A percentile compares a stretch with the other conserved stretches of the same genome.
Conservation (phyloP, 768 basidiomycete genomes). For the Coprinopsis sp. region DNA sequence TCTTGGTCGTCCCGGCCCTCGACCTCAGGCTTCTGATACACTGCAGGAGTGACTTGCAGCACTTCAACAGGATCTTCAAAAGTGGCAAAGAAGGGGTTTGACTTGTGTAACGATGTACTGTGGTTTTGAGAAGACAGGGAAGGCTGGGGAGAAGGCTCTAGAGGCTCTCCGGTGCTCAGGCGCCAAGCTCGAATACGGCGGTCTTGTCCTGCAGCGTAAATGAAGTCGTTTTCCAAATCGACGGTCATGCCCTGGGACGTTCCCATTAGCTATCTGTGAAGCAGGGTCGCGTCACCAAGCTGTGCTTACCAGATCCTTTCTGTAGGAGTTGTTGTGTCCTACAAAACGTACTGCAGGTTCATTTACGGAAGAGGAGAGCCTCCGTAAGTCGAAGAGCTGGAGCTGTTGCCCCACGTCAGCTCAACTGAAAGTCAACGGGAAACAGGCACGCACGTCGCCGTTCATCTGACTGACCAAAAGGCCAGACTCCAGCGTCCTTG, state of each 20-base stretch:
- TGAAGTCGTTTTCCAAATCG: slow-evolving; percentile 50
- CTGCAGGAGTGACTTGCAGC: slow-evolving; percentile 46
- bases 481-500: slow-evolving; percentile 7
- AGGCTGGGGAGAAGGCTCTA: slow-evolving; percentile 22
- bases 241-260: slow-evolving; percentile 51
- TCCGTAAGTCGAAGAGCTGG: slow-evolving; percentile 60
- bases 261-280: no score
- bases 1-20: slow-evolving; percentile 2
- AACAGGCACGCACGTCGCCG: slow-evolving; percentile 41
- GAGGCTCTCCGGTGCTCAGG: slow-evolving; percentile 44
- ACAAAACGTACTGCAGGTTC: slow-evolving; percentile 42
- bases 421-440: neutral
- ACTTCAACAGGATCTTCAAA: slow-evolving; percentile 39
- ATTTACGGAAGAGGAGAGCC: slow-evolving; percentile 25
- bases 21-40: neutral
- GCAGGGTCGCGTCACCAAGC: neutral
- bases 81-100: slow-evolving; percentile 27
- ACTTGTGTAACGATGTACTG: slow-evolving; percentile 1
- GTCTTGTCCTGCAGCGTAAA: slow-evolving; percentile 72
- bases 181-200: slow-evolving; percentile 65
- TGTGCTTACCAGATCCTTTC: slow-evolving; percentile 44
- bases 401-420: slow-evolving; percentile 34
- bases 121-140: neutral
- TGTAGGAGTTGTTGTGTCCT: slow-evolving; percentile 58
- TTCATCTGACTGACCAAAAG: slow-evolving; percentile 56